Evolutionary conservation across 1,139 yeast species (phyloP).

Genomic region (Saccharomyces hybrid): DNA sequence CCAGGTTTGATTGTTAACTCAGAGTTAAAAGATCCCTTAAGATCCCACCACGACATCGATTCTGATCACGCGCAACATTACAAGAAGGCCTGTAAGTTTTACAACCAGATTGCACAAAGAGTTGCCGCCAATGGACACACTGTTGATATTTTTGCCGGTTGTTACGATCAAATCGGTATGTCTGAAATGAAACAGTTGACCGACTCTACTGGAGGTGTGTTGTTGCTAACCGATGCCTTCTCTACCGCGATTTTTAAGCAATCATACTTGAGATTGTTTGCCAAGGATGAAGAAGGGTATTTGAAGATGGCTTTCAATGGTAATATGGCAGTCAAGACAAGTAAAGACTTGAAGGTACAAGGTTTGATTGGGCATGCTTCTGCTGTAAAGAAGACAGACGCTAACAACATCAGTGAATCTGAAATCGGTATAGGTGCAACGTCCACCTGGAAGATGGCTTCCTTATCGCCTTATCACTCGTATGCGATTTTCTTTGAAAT

Average conservation of each 20-base stretch:
- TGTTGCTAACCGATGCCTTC: constrained; percentile 88
- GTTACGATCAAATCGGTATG: constrained; percentile 97
- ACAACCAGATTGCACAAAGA: constrained; percentile 69
- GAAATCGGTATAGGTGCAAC: constrained; percentile 93
- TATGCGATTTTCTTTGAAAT: constrained; percentile 87
- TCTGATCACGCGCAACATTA: constrained; percentile 85
- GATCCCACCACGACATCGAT: constrained; percentile 94
- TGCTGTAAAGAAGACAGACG: constrained; percentile 51
- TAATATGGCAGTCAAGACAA: constrained; percentile 76
- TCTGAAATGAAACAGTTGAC: constrained; percentile 90
- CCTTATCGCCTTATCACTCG: constrained; percentile 77
- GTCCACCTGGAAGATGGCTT: constrained; percentile 75
- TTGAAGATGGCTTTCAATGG: constrained; percentile 85
- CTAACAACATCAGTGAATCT: constrained; percentile 76
- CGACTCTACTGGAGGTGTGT: constrained; percentile 87
- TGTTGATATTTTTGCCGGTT: constrained; percentile 91
- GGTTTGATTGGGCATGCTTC: constrained; percentile 94
- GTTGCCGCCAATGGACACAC: constrained; percentile 75
- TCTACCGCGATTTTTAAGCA: constrained; percentile 95
- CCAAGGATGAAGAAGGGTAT: constrained; percentile 78
- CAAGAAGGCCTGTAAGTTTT: constrained; percentile 82
- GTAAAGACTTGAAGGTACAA: constrained; percentile 79
- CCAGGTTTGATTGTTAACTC: constrained; percentile 94
- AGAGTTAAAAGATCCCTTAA: constrained; percentile 87
- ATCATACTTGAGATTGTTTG: constrained; percentile 78